These are phyloP conservation scores for Penicillium sp. DNA, from an alignment of 2,329 filamentous ascomycete genomes.

Conservation along the genomic window DNA sequence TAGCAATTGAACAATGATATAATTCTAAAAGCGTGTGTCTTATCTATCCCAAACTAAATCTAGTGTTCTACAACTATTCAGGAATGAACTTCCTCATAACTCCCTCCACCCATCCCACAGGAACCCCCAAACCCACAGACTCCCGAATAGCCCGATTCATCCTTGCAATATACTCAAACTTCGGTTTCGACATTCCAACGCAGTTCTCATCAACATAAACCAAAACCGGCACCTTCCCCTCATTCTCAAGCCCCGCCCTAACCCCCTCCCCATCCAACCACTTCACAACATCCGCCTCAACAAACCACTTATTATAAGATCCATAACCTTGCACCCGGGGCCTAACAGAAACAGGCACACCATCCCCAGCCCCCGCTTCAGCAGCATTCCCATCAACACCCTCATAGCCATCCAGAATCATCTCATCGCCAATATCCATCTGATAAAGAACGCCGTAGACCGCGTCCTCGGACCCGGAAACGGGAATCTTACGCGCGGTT, in stretches of 20 bases:
- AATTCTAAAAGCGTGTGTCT: neutral
- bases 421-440: constrained; percentile 32
- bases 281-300: constrained; percentile 22
- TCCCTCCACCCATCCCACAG: constrained; percentile 28
- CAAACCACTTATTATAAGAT: constrained; percentile 35
- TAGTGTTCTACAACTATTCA: neutral
- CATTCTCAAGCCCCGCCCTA: constrained; percentile 1
- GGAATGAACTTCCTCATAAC: constrained; percentile 36
- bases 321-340: constrained; percentile 29
- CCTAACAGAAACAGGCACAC: constrained; percentile 14
- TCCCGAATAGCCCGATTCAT: constrained; percentile 40
- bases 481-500: constrained; percentile 14
- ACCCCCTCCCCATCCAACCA: constrained; percentile 25
- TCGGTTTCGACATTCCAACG: constrained; percentile 26
- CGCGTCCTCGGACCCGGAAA: constrained; percentile 20
- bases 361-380: neutral
- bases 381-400: constrained; percentile 25
- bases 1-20: neutral
- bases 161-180: constrained; percentile 33
- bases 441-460: constrained; percentile 38
- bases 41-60: neutral
- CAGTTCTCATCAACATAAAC: constrained; percentile 39
- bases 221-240: constrained; percentile 22
- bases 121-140: constrained; percentile 29
- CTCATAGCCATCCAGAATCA: constrained; percentile 34